These are phyloP conservation scores for Colletotrichum gigasporum DNA, from an alignment of 2,329 filamentous ascomycete genomes.

Conservation along the genomic window DNA sequence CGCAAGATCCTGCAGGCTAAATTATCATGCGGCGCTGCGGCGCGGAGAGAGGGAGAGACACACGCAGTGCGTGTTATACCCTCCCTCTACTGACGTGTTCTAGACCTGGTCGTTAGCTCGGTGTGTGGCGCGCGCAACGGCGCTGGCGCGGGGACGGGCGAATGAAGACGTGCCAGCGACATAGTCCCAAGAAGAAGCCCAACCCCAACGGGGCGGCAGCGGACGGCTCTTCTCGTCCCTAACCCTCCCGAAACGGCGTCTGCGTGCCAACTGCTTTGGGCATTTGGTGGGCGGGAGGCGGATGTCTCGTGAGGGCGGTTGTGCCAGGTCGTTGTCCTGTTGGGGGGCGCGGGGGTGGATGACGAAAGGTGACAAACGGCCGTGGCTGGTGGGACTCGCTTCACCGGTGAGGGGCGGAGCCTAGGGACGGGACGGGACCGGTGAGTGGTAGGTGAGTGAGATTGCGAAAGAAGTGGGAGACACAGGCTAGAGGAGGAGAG, in stretches of 20 bases:
- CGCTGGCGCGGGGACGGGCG: not conserved
- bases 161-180: slow-evolving; percentile 25
- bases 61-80: not conserved
- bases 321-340: not conserved
- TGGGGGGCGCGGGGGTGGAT: not conserved
- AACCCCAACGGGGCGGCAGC: slow-evolving; percentile 12
- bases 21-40: not conserved
- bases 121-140: slow-evolving; percentile 1
- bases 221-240: slow-evolving; percentile 28
- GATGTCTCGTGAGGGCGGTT: not conserved
- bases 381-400: slow-evolving; percentile 19
- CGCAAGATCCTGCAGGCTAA: slow-evolving; percentile 1
- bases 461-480: too few relatives aligned
- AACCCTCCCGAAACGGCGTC: slow-evolving; percentile 18
- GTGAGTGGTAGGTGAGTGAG: slow-evolving; percentile 25
- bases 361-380: not conserved
- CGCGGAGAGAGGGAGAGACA: not conserved
- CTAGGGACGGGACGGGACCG: slow-evolving; percentile 30
- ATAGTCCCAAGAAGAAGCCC: not conserved
- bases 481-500: not conserved
- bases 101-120: not conserved
- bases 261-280: not conserved
- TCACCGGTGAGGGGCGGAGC: slow-evolving; percentile 30
- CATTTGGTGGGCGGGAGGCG: not conserved
- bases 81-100: slow-evolving; percentile 22